phyloP scores from a whole-genome alignment of 768 basidiomycete genomes.

The Russula ochroleuca region DNA sequence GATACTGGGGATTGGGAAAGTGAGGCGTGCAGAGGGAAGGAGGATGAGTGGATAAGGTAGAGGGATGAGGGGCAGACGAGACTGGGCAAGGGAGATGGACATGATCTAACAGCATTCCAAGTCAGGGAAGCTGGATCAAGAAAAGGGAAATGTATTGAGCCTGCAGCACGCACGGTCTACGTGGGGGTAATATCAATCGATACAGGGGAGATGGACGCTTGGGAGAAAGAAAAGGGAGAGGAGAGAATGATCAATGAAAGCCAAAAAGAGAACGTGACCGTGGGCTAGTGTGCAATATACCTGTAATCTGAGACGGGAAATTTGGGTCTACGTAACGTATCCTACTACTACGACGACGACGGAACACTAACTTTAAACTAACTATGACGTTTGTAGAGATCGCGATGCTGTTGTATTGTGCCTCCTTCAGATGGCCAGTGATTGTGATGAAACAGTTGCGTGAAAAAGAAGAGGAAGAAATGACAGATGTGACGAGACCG shows the following conservation, averaged over 20 bases:
- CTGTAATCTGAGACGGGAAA: conserved; percentile 16
- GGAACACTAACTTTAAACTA: conserved; percentile 12
- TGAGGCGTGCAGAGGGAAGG: conserved; percentile 66
- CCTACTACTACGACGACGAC: conserved; percentile 21
- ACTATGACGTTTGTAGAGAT: conserved; percentile 28
- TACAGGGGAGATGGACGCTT: conserved; percentile 10
- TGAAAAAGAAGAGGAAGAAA: conserved; percentile 30
- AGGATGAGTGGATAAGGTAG: conserved; percentile 70
- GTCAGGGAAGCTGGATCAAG: neutral
- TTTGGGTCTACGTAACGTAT: conserved; percentile 22
- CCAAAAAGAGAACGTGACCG: conserved; percentile 19
- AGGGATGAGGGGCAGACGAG: conserved; percentile 55
- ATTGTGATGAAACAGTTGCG: conserved; percentile 27
- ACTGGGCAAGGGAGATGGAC: neutral
- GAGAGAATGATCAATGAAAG: too few species aligned
- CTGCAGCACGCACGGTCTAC: conserved; percentile 20
- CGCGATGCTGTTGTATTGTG: conserved; percentile 39
- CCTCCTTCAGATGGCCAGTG: conserved; percentile 68
- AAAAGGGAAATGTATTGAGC: conserved; percentile 11
- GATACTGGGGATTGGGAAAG: conserved; percentile 57
- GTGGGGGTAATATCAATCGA: conserved; percentile 21
- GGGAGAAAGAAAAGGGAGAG: neutral
- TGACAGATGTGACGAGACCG: conserved; percentile 36
- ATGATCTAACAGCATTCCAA: neutral
- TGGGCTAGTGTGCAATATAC: conserved; percentile 23